Evolutionary conservation across 2,329 filamentous ascomycete species (phyloP), one percentile per base, ranked within the genome.

Genomic region (Phaeosphaeriaceae sp.): DNA sequence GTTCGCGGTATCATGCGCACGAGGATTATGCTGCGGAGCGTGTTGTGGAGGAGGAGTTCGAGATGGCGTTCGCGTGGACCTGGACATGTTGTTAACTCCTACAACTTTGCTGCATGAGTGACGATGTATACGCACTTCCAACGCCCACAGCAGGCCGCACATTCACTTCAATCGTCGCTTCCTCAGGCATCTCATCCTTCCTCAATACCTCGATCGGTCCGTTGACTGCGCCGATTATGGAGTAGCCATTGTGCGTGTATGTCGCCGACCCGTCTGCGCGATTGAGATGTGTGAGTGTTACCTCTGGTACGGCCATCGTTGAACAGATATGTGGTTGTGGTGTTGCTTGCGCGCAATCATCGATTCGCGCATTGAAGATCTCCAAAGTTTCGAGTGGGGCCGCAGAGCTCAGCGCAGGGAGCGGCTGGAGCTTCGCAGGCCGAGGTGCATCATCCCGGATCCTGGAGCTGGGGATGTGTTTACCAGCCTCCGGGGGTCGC

Each of bases 181-280:
- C 93, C 78, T 96, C 93, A 7, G 95, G 91, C 66, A 95, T 87
- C 77, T 98, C 92, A 74, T 99, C 94, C 70, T 92, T 88, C 70
- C 93, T 87, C 68, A 89, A 88, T 17, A 94, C 92, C 81, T 99
- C 95, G 66, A 98, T 87, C 17, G 95, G 95, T 0, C 94, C 95
- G 78, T 97, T 98, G 66, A 96, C 92, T 15, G 92, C 89, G 55
- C 90, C 91, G 53, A 96, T 86, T 63, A 98, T 86, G 46, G 89
- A 89, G 78, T 93, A 96, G 49, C 92, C 91, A 56, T 87, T 84
- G 68, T 89, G 85, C 1, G 90, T 87, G 75, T 92, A 93, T 10
- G 87, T 89, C 11, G 91, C 91, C 48, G 92, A 96, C 61, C 92
- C 92, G 75, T 96, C 91, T 24, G 91, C 86, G 61, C 89, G 89